These are phyloP conservation scores for Vitis hybrid DNA, from an alignment of 177 flowering plant species.

Conservation along the genomic window DNA sequence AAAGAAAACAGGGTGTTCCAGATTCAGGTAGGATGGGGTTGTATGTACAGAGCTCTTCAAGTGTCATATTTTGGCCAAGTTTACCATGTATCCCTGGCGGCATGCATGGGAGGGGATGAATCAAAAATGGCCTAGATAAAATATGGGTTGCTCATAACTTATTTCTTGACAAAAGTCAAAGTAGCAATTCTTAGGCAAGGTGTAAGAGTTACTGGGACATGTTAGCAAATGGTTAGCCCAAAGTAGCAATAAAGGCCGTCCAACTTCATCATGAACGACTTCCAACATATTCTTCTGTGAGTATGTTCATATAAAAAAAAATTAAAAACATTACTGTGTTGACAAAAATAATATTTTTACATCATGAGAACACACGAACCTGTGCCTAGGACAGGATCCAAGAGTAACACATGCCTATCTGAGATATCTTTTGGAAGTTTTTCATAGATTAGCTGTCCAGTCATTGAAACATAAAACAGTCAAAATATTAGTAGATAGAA, in stretches of 20 bases:
- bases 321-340: neutral
- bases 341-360: neutral
- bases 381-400: constrained; percentile 97
- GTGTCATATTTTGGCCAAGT: too few relatives aligned
- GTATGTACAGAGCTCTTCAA: too few relatives aligned
- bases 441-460: constrained; percentile 82
- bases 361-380: constrained; percentile 39
- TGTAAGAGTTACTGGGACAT: too few relatives aligned
- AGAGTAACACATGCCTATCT: constrained; percentile 88
- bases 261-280: neutral
- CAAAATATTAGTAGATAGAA: neutral
- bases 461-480: neutral
- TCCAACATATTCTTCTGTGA: neutral
- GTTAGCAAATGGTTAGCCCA: neutral
- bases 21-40: too few relatives aligned
- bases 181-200: too few relatives aligned
- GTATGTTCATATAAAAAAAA: neutral
- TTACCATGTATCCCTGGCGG: too few relatives aligned
- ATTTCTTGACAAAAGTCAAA: too few relatives aligned
- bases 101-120: too few relatives aligned
- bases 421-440: constrained; percentile 85
- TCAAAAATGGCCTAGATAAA: neutral
- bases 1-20: too few relatives aligned
- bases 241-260: neutral
- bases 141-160: too few relatives aligned